Percentiles rank a stretch among this genome's conserved stretches.
Conservation (phyloP, 805 yeast genomes). For the Candida quercuum region DNA sequence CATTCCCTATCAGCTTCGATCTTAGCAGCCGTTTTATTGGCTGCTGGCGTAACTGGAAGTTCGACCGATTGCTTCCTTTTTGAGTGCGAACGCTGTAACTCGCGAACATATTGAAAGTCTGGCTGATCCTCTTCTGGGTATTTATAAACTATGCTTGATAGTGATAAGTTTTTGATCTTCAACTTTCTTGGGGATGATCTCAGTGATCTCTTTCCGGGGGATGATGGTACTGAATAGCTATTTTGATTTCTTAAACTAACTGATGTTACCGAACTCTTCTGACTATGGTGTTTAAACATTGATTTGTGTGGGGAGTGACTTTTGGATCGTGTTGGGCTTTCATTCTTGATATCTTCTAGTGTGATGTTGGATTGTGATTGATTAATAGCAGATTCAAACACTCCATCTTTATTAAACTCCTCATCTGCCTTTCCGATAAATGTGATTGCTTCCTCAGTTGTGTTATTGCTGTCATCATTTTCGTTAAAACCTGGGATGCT, state of each 20-base stretch:
- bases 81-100: constrained; percentile 19
- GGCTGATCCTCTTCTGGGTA: constrained; percentile 13
- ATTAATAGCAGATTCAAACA: constrained; percentile 14
- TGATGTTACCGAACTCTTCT: constrained; percentile 15
- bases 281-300: constrained; percentile 15
- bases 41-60: constrained; percentile 9
- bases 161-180: constrained; percentile 20
- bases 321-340: constrained; percentile 6
- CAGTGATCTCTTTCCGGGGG: constrained; percentile 15
- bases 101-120: constrained; percentile 21
- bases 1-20: constrained; percentile 24
- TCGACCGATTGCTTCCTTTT: constrained; percentile 5
- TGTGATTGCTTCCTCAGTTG: constrained; percentile 21
- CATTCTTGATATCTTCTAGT: constrained; percentile 8
- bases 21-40: not conserved
- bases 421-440: constrained; percentile 14
- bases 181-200: constrained; percentile 12
- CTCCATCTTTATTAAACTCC: constrained; percentile 3
- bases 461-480: constrained; percentile 13
- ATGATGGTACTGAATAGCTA: constrained; percentile 16
- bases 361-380: constrained; percentile 15
- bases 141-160: constrained; percentile 21
- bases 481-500: no score
- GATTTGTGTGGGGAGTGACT: constrained; percentile 23
- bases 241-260: constrained; percentile 4